These are phyloP conservation scores for Volvox africanus DNA, from an alignment of 139 green algal species.

Conservation along the genomic window DNA sequence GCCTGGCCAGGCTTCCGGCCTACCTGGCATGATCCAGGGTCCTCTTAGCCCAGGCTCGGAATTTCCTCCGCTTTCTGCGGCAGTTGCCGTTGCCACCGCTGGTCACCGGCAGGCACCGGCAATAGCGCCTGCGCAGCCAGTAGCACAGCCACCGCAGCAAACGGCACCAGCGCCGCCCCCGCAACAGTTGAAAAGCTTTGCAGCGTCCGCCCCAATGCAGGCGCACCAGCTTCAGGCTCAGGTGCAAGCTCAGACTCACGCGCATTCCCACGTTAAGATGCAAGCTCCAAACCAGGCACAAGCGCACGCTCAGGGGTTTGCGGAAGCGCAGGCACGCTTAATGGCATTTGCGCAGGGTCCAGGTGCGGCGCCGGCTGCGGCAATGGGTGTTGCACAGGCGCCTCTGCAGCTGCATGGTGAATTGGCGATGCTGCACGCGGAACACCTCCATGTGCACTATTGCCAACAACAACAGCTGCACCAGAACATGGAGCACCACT, in stretches of 20 bases:
- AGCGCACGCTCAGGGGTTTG: background rate
- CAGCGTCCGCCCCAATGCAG: background rate
- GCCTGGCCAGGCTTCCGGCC: background rate
- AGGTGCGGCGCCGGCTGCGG: background rate
- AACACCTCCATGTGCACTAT: constrained; percentile 26
- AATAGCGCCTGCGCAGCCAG: background rate
- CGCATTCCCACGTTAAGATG: constrained; percentile 16
- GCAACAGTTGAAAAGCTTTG: background rate
- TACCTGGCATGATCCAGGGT: background rate
- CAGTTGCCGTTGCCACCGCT: background rate
- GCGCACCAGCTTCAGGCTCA: background rate
- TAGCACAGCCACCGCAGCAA: background rate
- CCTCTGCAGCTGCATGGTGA: background rate
- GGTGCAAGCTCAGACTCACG: constrained; percentile 14
- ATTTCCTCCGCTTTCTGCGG: constrained; percentile 16
- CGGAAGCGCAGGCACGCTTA: background rate
- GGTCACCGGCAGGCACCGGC: background rate
- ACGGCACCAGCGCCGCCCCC: background rate
- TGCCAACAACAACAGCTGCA: constrained; percentile 7
- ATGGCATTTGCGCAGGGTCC: background rate
- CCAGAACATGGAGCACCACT: background rate
- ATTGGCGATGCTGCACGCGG: background rate
- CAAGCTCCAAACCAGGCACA: constrained; percentile 19
- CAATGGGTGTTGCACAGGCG: background rate
- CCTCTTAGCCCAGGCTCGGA: constrained; percentile 39